phyloP scores from a whole-genome alignment of 2,329 filamentous ascomycete genomes.

The Knufia fluminis region DNA sequence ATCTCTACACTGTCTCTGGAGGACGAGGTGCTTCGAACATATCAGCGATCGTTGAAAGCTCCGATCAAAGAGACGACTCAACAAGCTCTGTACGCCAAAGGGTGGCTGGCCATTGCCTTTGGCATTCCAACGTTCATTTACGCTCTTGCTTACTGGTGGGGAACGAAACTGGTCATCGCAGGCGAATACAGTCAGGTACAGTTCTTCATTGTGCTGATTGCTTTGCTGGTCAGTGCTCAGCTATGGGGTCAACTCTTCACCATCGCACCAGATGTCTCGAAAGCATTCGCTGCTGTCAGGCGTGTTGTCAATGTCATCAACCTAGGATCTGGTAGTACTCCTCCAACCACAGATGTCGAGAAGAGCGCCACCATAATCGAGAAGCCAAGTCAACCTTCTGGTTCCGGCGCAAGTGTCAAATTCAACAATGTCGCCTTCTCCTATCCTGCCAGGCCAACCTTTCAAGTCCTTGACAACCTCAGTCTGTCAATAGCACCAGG shows the following conservation, averaged over 20 bases:
- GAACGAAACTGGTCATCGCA: slow-evolving; percentile 57
- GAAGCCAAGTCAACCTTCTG: slow-evolving; percentile 37
- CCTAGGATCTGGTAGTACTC: slow-evolving; percentile 28
- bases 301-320: slow-evolving; percentile 42
- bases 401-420: slow-evolving; percentile 42
- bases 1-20: slow-evolving; percentile 44
- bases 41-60: slow-evolving; percentile 35
- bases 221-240: slow-evolving; percentile 63
- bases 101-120: slow-evolving; percentile 38
- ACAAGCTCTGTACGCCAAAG: slow-evolving; percentile 38
- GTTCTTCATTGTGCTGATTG: slow-evolving; percentile 65
- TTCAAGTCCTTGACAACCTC: slow-evolving; percentile 47
- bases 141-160: slow-evolving; percentile 73
- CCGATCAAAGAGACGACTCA: slow-evolving; percentile 41
- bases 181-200: slow-evolving; percentile 57
- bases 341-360: slow-evolving; percentile 25
- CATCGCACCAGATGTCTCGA: slow-evolving; percentile 64
- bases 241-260: slow-evolving; percentile 67
- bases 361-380: slow-evolving; percentile 13
- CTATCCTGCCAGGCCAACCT: slow-evolving; percentile 50
- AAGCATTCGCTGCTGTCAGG: slow-evolving; percentile 52
- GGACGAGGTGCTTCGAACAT: slow-evolving; percentile 39
- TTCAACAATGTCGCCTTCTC: slow-evolving; percentile 55
- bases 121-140: slow-evolving; percentile 56
- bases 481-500: slow-evolving; percentile 43